Conservation (phyloP, 345 rosid genomes). For the Dimocarpus longan region DNA sequence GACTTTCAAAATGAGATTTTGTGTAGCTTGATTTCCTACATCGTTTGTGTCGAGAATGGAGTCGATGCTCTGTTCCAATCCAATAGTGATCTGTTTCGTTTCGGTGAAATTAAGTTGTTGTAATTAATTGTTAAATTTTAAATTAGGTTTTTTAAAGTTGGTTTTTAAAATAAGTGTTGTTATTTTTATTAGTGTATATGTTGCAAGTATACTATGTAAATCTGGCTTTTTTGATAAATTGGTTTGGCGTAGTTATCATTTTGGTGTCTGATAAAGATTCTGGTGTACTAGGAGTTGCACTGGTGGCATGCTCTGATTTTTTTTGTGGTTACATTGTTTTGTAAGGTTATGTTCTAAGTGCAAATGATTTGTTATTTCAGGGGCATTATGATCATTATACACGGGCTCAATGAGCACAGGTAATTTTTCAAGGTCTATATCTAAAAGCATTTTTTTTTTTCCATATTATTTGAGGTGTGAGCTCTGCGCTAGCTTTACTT, state of each 20-base stretch:
- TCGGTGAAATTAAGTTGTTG: not conserved
- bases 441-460: not conserved
- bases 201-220: too few relatives aligned
- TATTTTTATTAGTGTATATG: too few relatives aligned
- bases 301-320: not conserved
- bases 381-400: slow-evolving; percentile 85
- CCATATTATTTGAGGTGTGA: too few relatives aligned
- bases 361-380: slow-evolving; percentile 40
- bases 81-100: not conserved
- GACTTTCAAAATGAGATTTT: slow-evolving; percentile 1
- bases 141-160: not conserved
- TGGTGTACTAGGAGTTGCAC: not conserved
- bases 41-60: not conserved
- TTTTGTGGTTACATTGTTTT: slow-evolving; percentile 6
- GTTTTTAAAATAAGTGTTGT: too few relatives aligned
- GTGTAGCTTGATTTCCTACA: not conserved
- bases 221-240: too few relatives aligned
- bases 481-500: not conserved
- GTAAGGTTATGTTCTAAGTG: slow-evolving; percentile 5
- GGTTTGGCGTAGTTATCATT: not conserved
- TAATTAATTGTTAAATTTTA: not conserved
- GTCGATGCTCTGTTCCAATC: not conserved
- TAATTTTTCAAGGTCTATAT: slow-evolving; percentile 26
- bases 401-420: slow-evolving; percentile 98
- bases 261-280: slow-evolving; percentile 1